A percentile compares a stretch with the other conserved stretches of the same genome.
These are phyloP conservation scores for Saccharum officinarum DNA, from an alignment of 176 grass and related monocot species.

Conservation along the genomic window DNA sequence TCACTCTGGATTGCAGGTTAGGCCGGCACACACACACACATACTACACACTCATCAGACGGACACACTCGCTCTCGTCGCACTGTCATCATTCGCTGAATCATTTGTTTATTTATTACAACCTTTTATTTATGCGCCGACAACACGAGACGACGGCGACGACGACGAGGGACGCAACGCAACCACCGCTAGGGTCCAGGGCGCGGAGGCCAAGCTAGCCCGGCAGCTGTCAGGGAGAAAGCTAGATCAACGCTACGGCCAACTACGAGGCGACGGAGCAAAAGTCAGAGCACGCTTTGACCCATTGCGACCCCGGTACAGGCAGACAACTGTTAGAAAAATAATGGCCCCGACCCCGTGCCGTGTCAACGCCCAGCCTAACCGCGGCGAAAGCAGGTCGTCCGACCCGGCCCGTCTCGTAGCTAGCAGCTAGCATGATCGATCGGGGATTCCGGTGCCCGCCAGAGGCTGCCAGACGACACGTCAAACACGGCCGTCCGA, in stretches of 20 bases:
- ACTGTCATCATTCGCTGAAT: neutral
- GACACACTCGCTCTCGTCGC: neutral
- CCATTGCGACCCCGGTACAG: neutral
- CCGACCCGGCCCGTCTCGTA: neutral
- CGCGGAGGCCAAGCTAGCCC: neutral
- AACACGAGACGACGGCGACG: neutral
- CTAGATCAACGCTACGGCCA: too few relatives aligned
- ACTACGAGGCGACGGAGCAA: neutral
- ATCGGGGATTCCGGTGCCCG: neutral
- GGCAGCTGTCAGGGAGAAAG: constrained; percentile 30
- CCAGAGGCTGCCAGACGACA: neutral
- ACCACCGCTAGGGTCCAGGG: constrained; percentile 5
- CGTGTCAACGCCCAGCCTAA: neutral
- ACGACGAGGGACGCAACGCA: neutral
- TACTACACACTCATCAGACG: neutral
- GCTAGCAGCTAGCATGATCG: neutral
- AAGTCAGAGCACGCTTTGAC: constrained; percentile 42
- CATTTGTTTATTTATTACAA: neutral
- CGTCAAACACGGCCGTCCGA: constrained; percentile 13
- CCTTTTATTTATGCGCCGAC: neutral
- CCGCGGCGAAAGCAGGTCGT: neutral
- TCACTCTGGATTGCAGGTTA: constrained; percentile 21
- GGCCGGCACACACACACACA: neutral
- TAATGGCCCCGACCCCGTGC: neutral
- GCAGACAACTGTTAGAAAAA: neutral